Conservation (phyloP, 2,329 filamentous ascomycete genomes). For the Ilyonectria sp. region DNA sequence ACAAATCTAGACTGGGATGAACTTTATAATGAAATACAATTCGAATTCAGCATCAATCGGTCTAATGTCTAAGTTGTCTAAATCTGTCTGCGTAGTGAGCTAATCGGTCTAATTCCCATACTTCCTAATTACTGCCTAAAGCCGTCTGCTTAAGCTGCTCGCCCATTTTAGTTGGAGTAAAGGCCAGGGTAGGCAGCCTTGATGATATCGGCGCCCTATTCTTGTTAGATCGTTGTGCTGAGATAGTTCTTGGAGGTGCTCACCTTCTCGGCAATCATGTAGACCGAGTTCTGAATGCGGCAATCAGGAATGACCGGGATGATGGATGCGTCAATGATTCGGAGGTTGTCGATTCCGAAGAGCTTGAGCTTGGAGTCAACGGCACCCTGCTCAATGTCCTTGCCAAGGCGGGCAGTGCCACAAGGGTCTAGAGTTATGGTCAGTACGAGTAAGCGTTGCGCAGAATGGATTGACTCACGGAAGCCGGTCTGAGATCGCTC, state of each 20-base stretch:
- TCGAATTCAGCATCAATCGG: background rate
- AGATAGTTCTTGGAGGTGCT: slow-evolving; percentile 3
- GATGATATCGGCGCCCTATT: slow-evolving; percentile 34
- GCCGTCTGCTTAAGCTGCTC: background rate
- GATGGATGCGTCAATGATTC: slow-evolving; percentile 70
- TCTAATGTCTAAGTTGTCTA: background rate
- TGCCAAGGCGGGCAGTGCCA: slow-evolving; percentile 67
- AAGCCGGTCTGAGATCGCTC: slow-evolving; percentile 72
- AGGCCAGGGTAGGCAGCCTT: slow-evolving; percentile 14
- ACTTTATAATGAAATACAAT: background rate
- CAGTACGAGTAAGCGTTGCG: slow-evolving; percentile 14
- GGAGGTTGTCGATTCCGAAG: slow-evolving; percentile 66
- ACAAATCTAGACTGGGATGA: background rate
- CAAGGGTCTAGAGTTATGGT: slow-evolving; percentile 60
- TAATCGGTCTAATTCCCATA: background rate
- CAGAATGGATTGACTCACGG: slow-evolving; percentile 49
- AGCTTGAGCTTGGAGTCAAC: slow-evolving; percentile 67
- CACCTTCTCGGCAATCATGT: slow-evolving; percentile 71
- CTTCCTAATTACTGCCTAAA: background rate
- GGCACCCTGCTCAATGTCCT: slow-evolving; percentile 65
- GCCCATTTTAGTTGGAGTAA: background rate
- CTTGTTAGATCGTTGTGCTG: background rate
- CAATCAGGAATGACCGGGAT: slow-evolving; percentile 70
- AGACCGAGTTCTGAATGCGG: slow-evolving; percentile 74
- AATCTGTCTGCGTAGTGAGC: no score